Base-by-base conservation (phyloP, 225 moss, liverwort and hornwort genomes). In the Climacium dendroides region DNA sequence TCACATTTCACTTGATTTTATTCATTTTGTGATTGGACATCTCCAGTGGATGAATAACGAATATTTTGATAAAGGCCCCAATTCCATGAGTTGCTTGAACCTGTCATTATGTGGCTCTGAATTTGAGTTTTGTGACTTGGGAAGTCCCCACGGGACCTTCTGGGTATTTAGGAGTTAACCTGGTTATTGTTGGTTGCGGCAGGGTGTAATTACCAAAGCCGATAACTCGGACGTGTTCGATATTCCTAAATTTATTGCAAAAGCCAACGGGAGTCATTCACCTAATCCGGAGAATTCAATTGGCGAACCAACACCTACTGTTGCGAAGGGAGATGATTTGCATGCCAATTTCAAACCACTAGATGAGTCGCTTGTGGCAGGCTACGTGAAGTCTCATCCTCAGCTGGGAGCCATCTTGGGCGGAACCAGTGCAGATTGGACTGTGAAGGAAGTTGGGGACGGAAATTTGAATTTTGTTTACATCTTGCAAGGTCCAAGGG, bases 391-490 rank as follows among this genome's bases (percentile, higher is more conserved):
- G 43, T 92, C 90, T 67, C 85, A 90, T 53, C 92, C 95, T 30
- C 80, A 70, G 32, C 88, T 98, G 71, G 91, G 77, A 48, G 85
- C 87, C 70, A 95, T 93, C 79, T 87, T 97, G 39, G 98, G 97
- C 32, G 97, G 97, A 67, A 87, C 91, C 35, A 74, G 90, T 18
- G 79, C 70, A 84, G 94, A 95, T 60, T 98, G 98, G 98, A 91
- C 60, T 39, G 92, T 98, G 73, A 92, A 92, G 79, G 98, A 98
- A 92, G 97, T 98, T 81, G 98, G 98, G 50, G 98, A 98, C 80
- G 98, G 98, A 47, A 98, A 98, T 73, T 83, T 98, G 85, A 97
- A 97, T 85, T 97, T 90, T 73, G 98, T 98, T 39, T 98, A 96
- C 85, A 96, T 98, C 81, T 93, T 96, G 35, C 58, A 82, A 24